Base-by-base conservation (phyloP, 768 basidiomycete species). In the Termitomyces sp. region DNA sequence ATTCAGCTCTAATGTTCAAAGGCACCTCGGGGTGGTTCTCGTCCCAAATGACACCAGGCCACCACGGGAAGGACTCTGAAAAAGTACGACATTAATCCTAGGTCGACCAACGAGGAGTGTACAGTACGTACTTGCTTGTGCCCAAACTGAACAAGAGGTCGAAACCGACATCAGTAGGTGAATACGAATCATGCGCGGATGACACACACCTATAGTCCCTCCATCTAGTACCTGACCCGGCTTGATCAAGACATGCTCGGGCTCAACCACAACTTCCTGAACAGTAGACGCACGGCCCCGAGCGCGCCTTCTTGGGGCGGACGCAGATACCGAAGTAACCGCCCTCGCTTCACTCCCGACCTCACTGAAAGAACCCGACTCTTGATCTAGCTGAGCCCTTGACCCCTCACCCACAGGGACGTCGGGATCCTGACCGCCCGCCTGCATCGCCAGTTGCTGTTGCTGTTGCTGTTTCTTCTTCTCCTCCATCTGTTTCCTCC, bases 41-140 rank as follows among this genome's bases (percentile, higher is more conserved):
- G 28, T 87, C 85, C 55, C 81, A 88, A 16, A 95, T 82, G 9
- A 91, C 85, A 9, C 88, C 94, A 44, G 94, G 92, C 88, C 90
- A 96, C 87, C 88, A 96, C 1, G 94, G 94, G 67, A 79, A 95
- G 0, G 87, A 82, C 39, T 77, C 92, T 92, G 59, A 24, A 54
- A 16, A 18, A 9, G 28, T 28, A 11, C 7, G 32, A 9, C 7
- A 12, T 57, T 18, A 51, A 55, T 52, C 65, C 52, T 53, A 15
- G 57, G 51, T 46, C 48, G 50, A 22, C 20, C 49, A 8, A 7
- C n/a, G 33, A 55, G 24, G 9, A 53, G 57, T n/a, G 38, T 38
- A 59, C 20, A 45, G 36, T 35, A 73, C 85, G 62, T 65, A 88
- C 89, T 78, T 58, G 83, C 76, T 80, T 94, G 94, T 0, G 90